Percentiles rank a stretch among this genome's conserved stretches.
Conservation (phyloP, 495 filamentous ascomycete species). For the Penicillium coprophilum region DNA sequence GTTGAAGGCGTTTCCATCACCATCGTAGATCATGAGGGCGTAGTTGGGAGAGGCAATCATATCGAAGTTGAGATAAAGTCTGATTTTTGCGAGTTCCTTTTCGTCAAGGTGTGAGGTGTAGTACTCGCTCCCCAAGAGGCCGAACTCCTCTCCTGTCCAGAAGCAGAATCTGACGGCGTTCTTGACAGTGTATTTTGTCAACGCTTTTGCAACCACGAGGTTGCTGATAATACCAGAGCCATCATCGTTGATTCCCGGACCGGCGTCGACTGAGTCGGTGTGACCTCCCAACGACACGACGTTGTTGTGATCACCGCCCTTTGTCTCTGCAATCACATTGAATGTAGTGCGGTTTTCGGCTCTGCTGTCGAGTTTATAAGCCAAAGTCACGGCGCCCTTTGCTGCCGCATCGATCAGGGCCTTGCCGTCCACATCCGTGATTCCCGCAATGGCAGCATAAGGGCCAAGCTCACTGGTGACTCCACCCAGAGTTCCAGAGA, state of each 20-base stretch:
- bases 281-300: slow-evolving; percentile 64
- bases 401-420: slow-evolving; percentile 42
- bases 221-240: slow-evolving; percentile 65
- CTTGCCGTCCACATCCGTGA: slow-evolving; percentile 53
- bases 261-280: slow-evolving; percentile 64
- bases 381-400: slow-evolving; percentile 32
- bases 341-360: slow-evolving; percentile 51
- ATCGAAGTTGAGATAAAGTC: slow-evolving; percentile 74
- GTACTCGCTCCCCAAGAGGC: slow-evolving; percentile 61
- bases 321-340: slow-evolving; percentile 71
- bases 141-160: slow-evolving; percentile 68
- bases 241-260: slow-evolving; percentile 67
- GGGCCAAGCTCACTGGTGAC: slow-evolving; percentile 45
- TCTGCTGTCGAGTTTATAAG: slow-evolving; percentile 36
- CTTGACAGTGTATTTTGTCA: slow-evolving; percentile 58
- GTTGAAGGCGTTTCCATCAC: slow-evolving; percentile 64
- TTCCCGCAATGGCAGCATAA: slow-evolving; percentile 53
- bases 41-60: slow-evolving; percentile 79
- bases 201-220: slow-evolving; percentile 60
- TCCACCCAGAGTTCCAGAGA: slow-evolving; percentile 56
- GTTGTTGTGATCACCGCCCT: slow-evolving; percentile 62
- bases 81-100: slow-evolving; percentile 55
- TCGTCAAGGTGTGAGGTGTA: slow-evolving; percentile 54
- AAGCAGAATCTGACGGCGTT: slow-evolving; percentile 70
- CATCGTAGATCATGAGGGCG: slow-evolving; percentile 67